Evolutionary conservation across 768 basidiomycete species (phyloP).

Genomic region (Suillus tomentosus): DNA sequence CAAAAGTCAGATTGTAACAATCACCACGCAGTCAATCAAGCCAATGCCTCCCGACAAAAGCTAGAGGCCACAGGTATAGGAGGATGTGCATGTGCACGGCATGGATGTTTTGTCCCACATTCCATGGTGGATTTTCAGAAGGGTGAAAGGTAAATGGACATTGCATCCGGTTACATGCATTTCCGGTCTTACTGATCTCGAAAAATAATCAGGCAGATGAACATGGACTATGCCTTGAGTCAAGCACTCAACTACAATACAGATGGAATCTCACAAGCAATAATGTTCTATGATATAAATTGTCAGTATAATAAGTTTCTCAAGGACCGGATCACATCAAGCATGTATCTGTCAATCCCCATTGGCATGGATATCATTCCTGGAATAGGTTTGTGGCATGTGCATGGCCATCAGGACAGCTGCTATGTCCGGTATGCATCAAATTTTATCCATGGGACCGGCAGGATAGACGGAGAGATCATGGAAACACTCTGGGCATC

Average conservation of each 20-base stretch:
- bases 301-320: conserved; percentile 24
- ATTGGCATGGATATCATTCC: conserved; percentile 3
- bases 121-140: conserved; percentile 23
- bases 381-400: conserved; percentile 12
- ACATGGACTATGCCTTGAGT: no score
- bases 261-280: conserved; percentile 1
- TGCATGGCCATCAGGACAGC: conserved; percentile 11
- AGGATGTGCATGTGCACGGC: conserved; percentile 10
- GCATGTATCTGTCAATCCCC: background rate
- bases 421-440: no score
- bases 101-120: no score
- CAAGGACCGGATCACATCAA: background rate
- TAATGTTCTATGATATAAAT: conserved; percentile 32
- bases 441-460: no score
- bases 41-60: background rate
- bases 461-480: no score
- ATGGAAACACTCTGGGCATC: no score
- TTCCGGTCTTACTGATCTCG: no score
- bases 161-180: no score
- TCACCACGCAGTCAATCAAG: background rate
- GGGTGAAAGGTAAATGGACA: conserved; percentile 22
- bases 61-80: conserved; percentile 28
- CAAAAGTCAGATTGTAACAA: no score
- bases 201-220: no score
- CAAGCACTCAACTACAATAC: no score